These are phyloP conservation scores for Nicotiana rustica DNA, from an alignment of 305 asterid genomes.

Conservation along the genomic window DNA sequence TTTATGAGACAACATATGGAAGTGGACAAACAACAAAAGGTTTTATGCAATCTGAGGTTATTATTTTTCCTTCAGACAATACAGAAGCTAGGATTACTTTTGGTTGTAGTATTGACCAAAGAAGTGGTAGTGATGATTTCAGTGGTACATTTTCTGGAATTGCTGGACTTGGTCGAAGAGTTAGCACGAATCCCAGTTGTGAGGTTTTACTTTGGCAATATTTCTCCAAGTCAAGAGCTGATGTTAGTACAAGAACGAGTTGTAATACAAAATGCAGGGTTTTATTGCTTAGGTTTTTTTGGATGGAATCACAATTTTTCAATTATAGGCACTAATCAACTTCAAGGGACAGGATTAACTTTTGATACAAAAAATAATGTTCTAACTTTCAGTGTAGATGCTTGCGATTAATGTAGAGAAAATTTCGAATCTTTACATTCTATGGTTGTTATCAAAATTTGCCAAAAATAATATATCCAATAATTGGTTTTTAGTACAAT, in stretches of 20 bases:
- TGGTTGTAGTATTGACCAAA: not conserved
- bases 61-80: not conserved
- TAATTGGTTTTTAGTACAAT: too few species aligned
- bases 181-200: not conserved
- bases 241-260: not conserved
- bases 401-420: not conserved
- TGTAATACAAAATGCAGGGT: not conserved
- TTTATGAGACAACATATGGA: not conserved
- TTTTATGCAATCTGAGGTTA: not conserved
- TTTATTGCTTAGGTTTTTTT: not conserved
- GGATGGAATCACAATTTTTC: not conserved
- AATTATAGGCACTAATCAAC: not conserved
- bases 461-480: too few species aligned
- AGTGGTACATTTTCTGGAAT: constrained; percentile 15
- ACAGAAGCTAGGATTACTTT: not conserved
- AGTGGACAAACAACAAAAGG: constrained; percentile 17
- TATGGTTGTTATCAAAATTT: too few species aligned
- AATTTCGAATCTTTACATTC: too few species aligned
- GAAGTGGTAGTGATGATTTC: not conserved
- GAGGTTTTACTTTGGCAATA: not conserved
- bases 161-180: not conserved
- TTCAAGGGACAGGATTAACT: constrained; percentile 29
- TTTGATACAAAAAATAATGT: constrained; percentile 19
- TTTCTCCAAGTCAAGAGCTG: not conserved
- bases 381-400: constrained; percentile 13